phyloP scores from a whole-genome alignment of 192 early-diverging fungal genomes.

The Coemansia reversa region DNA sequence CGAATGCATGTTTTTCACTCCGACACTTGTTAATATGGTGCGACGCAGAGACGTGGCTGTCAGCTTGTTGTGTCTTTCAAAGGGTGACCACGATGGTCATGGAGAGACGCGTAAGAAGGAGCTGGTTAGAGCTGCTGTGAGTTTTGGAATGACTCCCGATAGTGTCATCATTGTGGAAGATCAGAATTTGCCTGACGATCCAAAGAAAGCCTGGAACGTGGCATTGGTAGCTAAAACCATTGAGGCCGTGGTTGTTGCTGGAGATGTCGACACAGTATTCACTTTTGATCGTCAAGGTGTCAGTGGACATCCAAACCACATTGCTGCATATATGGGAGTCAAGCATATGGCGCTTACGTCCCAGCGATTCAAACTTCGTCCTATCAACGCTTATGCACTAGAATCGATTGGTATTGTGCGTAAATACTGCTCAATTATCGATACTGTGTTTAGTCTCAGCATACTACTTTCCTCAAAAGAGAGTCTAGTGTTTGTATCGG shows the following conservation, averaged over 20 bases:
- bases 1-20: conserved; percentile 98
- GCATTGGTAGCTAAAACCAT: conserved; percentile 62
- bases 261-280: conserved; percentile 65
- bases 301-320: conserved; percentile 90
- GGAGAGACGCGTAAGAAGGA: conserved; percentile 53
- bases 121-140: conserved; percentile 36
- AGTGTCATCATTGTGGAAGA: conserved; percentile 55
- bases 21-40: conserved; percentile 63
- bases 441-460: conserved; percentile 46
- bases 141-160: conserved; percentile 49
- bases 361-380: conserved; percentile 54
- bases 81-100: conserved; percentile 60
- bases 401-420: conserved; percentile 59
- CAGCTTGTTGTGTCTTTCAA: conserved; percentile 79
- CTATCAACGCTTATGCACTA: conserved; percentile 56
- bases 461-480: conserved; percentile 16
- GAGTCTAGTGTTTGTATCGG: conserved; percentile 60
- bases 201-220: conserved; percentile 62
- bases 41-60: conserved; percentile 58
- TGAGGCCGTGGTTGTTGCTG: conserved; percentile 58
- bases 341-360: conserved; percentile 56
- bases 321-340: conserved; percentile 74
- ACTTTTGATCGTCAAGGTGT: conserved; percentile 90
- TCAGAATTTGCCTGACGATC: conserved; percentile 64
- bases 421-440: conserved; percentile 60